Evolutionary conservation across 768 basidiomycete species (phyloP).

Genomic region (Pholiota microspora): DNA sequence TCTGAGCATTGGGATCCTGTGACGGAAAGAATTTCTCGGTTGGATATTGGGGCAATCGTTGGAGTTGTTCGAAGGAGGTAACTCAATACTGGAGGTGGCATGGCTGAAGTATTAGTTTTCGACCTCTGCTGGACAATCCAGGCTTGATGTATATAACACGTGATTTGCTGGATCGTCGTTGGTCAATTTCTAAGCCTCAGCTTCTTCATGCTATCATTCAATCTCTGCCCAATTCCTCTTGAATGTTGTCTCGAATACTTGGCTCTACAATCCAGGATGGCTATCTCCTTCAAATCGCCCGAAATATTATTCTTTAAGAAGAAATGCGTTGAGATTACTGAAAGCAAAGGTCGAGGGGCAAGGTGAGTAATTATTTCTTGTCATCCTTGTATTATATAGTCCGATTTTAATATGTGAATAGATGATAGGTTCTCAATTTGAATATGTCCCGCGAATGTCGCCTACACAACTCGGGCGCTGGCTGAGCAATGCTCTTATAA

Average conservation of each 20-base stretch:
- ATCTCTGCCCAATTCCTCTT: slow-evolving; percentile 71
- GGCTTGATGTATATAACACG: neutral
- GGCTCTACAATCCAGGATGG: slow-evolving; percentile 81
- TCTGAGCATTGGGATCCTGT: slow-evolving; percentile 76
- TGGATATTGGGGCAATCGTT: slow-evolving; percentile 58
- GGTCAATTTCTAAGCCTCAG: too few relatives aligned
- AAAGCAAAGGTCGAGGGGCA: too few relatives aligned
- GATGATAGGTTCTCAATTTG: slow-evolving; percentile 51
- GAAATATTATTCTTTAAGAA: slow-evolving; percentile 61
- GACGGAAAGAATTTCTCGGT: slow-evolving; percentile 70
- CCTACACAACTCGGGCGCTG: neutral
- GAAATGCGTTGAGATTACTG: too few relatives aligned
- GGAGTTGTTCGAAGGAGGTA: slow-evolving; percentile 47
- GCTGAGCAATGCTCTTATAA: neutral
- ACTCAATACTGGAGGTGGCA: slow-evolving; percentile 39
- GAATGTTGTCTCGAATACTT: slow-evolving; percentile 82
- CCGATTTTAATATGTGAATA: slow-evolving; percentile 84
- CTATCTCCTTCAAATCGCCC: slow-evolving; percentile 78
- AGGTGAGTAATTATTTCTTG: slow-evolving; percentile 48
- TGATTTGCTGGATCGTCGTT: too few relatives aligned
- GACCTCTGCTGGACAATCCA: neutral
- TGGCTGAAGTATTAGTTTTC: slow-evolving; percentile 3
- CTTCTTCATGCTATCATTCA: slow-evolving; percentile 76
- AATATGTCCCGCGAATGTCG: slow-evolving; percentile 32
- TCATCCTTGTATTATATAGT: neutral